Evolutionary conservation across 169 alveolate genomes (phyloP), one percentile per base, ranked within the genome.

Genomic region (Cryptosporidium bovis): DNA sequence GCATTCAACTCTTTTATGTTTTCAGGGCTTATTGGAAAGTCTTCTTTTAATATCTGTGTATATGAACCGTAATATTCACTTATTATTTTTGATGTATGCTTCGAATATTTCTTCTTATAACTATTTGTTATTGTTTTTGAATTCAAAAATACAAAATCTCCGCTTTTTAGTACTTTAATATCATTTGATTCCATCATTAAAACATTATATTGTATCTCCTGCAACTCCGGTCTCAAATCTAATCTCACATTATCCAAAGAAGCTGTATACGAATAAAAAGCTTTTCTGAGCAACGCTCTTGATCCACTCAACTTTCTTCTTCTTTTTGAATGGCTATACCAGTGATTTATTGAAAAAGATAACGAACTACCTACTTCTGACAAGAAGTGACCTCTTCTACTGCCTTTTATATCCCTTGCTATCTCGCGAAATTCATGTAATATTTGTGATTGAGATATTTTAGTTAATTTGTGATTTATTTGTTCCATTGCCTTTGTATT

Each of bases 351-450:
- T 10, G 87, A 77, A 24, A 71, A 77, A 16, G 66, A 77, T 34
- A 68, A 77, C 3, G 65, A 48, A 60, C 56, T 77, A 12, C 87
- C 87, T 33, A 77, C 71, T 48, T 77, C 87, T 13, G 87, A 40
- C 15, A 77, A 29, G 34, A 77, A 77, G 53, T 77, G 87, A 15
- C 87, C 87, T 40, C 46, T 58, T 27, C 64, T 77, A 16, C 77
- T 77, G 16, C 77, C 87, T 33, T 77, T 77, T 15, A 77, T 46
- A 36, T 77, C 87, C 18, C 71, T 77, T 24, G 65, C 87, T 3
- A 77, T 13, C 48, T 77, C 87, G 6, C 71, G 65, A 33, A 77
- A 77, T 46, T 77, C 87, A 46, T 77, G 87, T 62, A 77, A 60
- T 20, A 77, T n/a, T 20, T 77, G 87, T 31, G 87, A 77, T 16